Conservation (phyloP, 129 eudicot species). For the Deinandra increscens region DNA sequence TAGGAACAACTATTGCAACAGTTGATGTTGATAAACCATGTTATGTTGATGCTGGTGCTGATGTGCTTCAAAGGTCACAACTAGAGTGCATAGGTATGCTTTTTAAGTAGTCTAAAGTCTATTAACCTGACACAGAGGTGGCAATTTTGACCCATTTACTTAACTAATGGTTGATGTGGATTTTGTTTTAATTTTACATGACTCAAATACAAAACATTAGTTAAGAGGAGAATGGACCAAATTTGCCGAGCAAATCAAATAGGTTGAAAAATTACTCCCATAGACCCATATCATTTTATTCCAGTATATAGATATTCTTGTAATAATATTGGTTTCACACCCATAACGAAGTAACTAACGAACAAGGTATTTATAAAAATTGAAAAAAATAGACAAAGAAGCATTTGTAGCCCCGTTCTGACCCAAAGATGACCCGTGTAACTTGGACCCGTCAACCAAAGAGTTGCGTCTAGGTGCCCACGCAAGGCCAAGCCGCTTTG, state of each 20-base stretch:
- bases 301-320: not conserved
- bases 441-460: not conserved
- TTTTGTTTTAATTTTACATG: not conserved
- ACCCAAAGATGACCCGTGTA: not conserved
- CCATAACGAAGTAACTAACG: not conserved
- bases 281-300: not conserved
- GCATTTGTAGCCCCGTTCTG: not conserved
- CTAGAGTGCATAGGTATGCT: slow-evolving; percentile 65
- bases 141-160: not conserved
- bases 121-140: not conserved
- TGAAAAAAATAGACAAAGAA: not conserved
- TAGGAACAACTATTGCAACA: slow-evolving; percentile 31
- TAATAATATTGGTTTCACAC: not conserved
- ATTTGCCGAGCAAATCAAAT: not conserved
- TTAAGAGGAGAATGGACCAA: not conserved
- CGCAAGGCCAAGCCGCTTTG: too few species aligned
- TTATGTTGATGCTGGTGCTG: slow-evolving; percentile 47
- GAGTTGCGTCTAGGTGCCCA: too few species aligned
- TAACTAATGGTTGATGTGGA: not conserved
- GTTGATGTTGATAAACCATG: slow-evolving; percentile 46
- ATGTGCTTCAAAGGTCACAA: slow-evolving; percentile 50
- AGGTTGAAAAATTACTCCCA: not conserved
- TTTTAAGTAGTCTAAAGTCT: not conserved
- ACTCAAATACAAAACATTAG: not conserved
- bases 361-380: not conserved